Conservation (phyloP, 1,284 basidiomycete genomes). For the Fomes fomentarius region DNA sequence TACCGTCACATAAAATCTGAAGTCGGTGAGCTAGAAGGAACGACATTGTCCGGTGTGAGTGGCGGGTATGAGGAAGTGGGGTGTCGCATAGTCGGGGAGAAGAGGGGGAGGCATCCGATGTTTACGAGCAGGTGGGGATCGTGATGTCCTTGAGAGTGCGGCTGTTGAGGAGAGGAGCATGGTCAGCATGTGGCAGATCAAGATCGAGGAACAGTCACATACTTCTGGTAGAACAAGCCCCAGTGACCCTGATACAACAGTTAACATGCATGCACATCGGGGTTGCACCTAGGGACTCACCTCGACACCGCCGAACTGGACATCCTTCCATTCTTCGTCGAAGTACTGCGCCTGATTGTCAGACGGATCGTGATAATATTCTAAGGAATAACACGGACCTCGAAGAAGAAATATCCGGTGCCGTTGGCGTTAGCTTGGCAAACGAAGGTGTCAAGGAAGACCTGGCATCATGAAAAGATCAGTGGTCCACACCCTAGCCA, state of each 20-base stretch:
- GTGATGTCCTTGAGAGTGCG: constrained; percentile 24
- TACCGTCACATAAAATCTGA: no score
- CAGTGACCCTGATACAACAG: constrained; percentile 45
- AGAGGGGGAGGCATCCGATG: not conserved
- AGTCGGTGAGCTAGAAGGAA: no score
- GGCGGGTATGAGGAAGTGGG: not conserved
- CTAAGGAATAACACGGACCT: no score
- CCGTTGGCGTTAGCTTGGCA: constrained; percentile 85
- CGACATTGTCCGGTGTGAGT: no score
- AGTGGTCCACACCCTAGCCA: no score
- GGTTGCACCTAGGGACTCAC: constrained; percentile 28
- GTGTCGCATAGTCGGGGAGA: constrained; percentile 13
- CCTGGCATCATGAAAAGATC: constrained; percentile 33
- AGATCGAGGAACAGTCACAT: constrained; percentile 20
- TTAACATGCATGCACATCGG: not conserved
- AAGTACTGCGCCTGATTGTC: no score
- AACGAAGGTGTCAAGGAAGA: constrained; percentile 84
- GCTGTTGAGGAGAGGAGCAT: not conserved
- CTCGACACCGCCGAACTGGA: constrained; percentile 86
- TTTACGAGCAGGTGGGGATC: constrained; percentile 19
- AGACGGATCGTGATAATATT: no score
- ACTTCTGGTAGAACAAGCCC: constrained; percentile 69
- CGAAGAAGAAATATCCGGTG: constrained; percentile 88
- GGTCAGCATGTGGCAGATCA: not conserved
- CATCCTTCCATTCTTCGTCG: constrained; percentile 87